Evolutionary conservation across 352 stramenopile genomes (phyloP).

Genomic region (Phytophthora nicotianae): DNA sequence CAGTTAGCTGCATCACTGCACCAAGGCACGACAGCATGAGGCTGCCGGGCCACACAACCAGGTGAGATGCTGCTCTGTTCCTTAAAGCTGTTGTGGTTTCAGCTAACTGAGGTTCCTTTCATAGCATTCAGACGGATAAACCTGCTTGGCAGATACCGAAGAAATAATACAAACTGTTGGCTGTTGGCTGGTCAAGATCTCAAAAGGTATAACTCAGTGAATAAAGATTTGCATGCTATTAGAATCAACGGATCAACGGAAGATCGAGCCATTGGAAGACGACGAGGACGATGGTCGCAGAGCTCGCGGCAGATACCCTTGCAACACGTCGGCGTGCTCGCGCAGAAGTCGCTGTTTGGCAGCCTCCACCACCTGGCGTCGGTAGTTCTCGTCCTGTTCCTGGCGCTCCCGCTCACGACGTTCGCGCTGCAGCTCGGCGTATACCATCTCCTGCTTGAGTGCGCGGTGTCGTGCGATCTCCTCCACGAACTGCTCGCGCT

Average conservation of each 20-base stretch:
- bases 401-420: constrained; percentile 64
- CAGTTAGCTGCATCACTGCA: constrained; percentile 1
- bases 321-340: constrained; percentile 84
- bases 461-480: constrained; percentile 59
- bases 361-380: constrained; percentile 82
- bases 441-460: constrained; percentile 78
- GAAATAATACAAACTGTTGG: constrained; percentile 22
- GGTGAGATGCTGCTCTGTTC: constrained; percentile 14
- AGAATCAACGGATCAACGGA: constrained; percentile 30
- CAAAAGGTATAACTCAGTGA: constrained; percentile 5
- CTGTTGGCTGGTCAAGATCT: constrained; percentile 11
- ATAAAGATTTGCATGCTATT: constrained; percentile 27
- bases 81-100: constrained; percentile 5
- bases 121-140: constrained; percentile 17
- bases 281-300: constrained; percentile 45
- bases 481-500: constrained; percentile 72
- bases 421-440: constrained; percentile 79
- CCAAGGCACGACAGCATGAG: constrained; percentile 5
- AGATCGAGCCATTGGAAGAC: constrained; percentile 30
- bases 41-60: constrained; percentile 11
- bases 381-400: constrained; percentile 82
- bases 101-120: constrained; percentile 14
- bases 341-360: constrained; percentile 84
- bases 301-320: constrained; percentile 72
- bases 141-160: constrained; percentile 14